phyloP scores from a whole-genome alignment of 345 rosid species.

The Acer yangbiense region DNA sequence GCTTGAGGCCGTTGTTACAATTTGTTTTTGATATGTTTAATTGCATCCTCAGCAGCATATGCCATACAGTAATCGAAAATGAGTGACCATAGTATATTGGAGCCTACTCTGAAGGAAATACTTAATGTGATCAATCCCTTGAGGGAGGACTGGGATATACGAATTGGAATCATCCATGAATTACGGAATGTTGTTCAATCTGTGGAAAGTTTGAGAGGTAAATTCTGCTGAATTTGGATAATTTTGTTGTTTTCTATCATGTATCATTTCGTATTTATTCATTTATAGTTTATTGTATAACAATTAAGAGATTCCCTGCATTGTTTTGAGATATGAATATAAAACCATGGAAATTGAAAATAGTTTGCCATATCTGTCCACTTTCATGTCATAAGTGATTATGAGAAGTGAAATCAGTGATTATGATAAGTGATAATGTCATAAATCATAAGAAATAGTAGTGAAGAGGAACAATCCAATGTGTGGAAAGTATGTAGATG shows the following conservation, averaged over 20 bases:
- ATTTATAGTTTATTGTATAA: neutral
- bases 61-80: slow-evolving; percentile 33
- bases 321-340: neutral
- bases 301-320: neutral
- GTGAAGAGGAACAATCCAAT: neutral
- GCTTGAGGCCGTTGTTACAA: neutral
- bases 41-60: slow-evolving; percentile 15
- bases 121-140: slow-evolving; percentile 61
- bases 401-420: neutral
- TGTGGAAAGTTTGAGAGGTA: slow-evolving; percentile 78
- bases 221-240: slow-evolving; percentile 21
- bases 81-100: slow-evolving; percentile 45
- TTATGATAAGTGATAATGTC: no score
- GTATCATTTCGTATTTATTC: neutral
- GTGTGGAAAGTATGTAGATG: neutral
- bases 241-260: slow-evolving; percentile 7
- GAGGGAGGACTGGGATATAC: slow-evolving; percentile 50
- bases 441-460: neutral
- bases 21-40: slow-evolving; percentile 18
- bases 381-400: neutral
- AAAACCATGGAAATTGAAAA: neutral
- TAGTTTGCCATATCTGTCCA: neutral
- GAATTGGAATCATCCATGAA: slow-evolving; percentile 54
- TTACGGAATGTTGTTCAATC: slow-evolving; percentile 54
- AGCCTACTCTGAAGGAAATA: slow-evolving; percentile 54